phyloP scores from a whole-genome alignment of 2,329 filamentous ascomycete species.

The Penicillium sp. region DNA sequence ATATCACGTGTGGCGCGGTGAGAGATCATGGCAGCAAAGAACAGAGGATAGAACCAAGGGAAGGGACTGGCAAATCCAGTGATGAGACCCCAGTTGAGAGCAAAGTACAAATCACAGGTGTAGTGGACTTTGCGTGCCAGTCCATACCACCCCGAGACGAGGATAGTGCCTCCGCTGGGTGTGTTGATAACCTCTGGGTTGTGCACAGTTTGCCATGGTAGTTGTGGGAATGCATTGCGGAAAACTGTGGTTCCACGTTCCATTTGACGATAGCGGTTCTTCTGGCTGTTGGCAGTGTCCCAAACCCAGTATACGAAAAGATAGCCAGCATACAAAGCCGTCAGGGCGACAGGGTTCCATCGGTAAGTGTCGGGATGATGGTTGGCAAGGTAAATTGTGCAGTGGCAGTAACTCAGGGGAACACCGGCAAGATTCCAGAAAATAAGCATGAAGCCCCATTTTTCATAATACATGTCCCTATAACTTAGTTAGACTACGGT shows the following conservation, averaged over 20 bases:
- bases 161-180: slow-evolving; percentile 67
- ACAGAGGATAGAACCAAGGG: slow-evolving; percentile 84
- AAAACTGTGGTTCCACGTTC: slow-evolving; percentile 66
- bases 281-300: slow-evolving; percentile 89
- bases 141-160: slow-evolving; percentile 83
- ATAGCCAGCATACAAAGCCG: slow-evolving; percentile 64
- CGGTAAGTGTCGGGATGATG: slow-evolving; percentile 73
- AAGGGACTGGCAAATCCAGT: slow-evolving; percentile 77
- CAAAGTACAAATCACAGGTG: slow-evolving; percentile 74
- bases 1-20: slow-evolving; percentile 76
- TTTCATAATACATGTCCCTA: slow-evolving; percentile 94
- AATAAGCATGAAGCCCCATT: slow-evolving; percentile 96
- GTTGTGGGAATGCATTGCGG: slow-evolving; percentile 80
- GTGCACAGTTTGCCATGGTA: slow-evolving; percentile 80
- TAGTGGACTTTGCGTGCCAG: slow-evolving; percentile 78
- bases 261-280: slow-evolving; percentile 82
- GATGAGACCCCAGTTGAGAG: slow-evolving; percentile 73
- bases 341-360: slow-evolving; percentile 68
- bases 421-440: slow-evolving; percentile 96
- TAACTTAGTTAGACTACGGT: slow-evolving; percentile 1
- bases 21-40: slow-evolving; percentile 75
- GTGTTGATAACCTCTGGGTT: slow-evolving; percentile 77
- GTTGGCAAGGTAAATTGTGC: slow-evolving; percentile 82
- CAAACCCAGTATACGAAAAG: slow-evolving; percentile 85
- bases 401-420: slow-evolving; percentile 88